These are phyloP conservation scores for Suhomyces choctaworum DNA, from an alignment of 1,139 yeast species.

Conservation along the genomic window DNA sequence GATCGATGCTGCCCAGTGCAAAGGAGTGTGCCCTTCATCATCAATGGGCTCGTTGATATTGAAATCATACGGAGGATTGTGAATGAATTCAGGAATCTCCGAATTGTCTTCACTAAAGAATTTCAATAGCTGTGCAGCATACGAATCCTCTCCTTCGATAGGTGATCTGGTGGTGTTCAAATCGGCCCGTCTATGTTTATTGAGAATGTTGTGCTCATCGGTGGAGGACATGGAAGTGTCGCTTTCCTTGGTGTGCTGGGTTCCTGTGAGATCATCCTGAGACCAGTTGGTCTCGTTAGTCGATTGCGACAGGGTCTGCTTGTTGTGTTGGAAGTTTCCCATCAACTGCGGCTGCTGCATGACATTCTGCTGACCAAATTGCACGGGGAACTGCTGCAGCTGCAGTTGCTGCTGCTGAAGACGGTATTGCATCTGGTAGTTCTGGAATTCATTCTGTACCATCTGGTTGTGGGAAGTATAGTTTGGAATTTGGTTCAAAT, in stretches of 20 bases:
- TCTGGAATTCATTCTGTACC: slow-evolving; percentile 29
- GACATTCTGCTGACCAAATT: slow-evolving; percentile 9
- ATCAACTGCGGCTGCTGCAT: slow-evolving; percentile 20
- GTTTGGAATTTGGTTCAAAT: slow-evolving; percentile 13
- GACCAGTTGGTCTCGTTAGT: slow-evolving; percentile 52
- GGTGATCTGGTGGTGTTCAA: slow-evolving; percentile 6
- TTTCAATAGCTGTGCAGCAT: slow-evolving; percentile 56
- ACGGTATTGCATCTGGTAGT: slow-evolving; percentile 23
- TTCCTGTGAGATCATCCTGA: slow-evolving; percentile 34
- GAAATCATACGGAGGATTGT: slow-evolving; percentile 75
- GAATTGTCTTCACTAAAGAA: slow-evolving; percentile 73
- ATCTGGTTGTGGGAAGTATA: slow-evolving; percentile 21
- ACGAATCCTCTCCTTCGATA: slow-evolving; percentile 36
- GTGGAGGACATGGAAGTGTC: slow-evolving; percentile 46
- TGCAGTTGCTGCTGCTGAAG: slow-evolving; percentile 17
- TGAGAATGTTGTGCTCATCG: slow-evolving; percentile 24
- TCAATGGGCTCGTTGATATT: slow-evolving; percentile 86
- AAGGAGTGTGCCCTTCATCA: slow-evolving; percentile 93
- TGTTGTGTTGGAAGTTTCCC: slow-evolving; percentile 33
- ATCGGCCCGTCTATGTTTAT: slow-evolving; percentile 7
- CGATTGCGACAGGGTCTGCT: slow-evolving; percentile 41
- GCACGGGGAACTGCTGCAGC: slow-evolving; percentile 23
- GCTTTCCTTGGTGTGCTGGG: slow-evolving; percentile 32
- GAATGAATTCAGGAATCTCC: slow-evolving; percentile 71
- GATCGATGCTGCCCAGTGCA: slow-evolving; percentile 97